phyloP scores from a whole-genome alignment of 139 green algal species.

The Zygnema circumcarinatum region DNA sequence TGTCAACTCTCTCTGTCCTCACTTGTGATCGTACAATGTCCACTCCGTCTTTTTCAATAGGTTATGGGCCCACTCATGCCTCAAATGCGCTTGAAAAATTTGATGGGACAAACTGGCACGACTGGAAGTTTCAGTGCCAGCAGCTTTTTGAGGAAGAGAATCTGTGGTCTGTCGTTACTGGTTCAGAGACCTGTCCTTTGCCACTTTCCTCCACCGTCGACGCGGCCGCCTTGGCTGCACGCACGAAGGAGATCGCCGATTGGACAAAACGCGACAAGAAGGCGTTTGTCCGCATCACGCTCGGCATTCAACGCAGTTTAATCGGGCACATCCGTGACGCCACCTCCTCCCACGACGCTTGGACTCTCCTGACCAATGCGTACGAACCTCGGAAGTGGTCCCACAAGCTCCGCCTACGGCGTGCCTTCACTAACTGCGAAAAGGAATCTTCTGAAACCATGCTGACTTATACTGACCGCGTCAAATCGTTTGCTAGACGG shows the following conservation, averaged over 20 bases:
- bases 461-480: background rate
- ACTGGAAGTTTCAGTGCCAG: background rate
- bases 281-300: background rate
- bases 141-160: background rate
- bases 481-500: background rate
- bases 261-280: background rate
- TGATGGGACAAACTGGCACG: background rate
- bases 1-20: too few relatives aligned
- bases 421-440: background rate
- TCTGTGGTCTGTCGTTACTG: background rate
- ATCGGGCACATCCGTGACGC: background rate
- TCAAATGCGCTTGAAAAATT: background rate
- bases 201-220: too few relatives aligned
- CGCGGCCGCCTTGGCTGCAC: too few relatives aligned
- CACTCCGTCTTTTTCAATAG: too few relatives aligned
- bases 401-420: background rate
- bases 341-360: background rate
- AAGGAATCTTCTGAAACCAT: background rate
- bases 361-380: background rate
- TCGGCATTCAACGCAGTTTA: background rate
- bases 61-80: background rate
- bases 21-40: too few relatives aligned
- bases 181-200: too few relatives aligned
- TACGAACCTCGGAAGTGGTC: background rate
- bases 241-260: background rate